These are phyloP conservation scores for Populus tomentosa DNA, from an alignment of 441 rosid genomes.

Conservation along the genomic window DNA sequence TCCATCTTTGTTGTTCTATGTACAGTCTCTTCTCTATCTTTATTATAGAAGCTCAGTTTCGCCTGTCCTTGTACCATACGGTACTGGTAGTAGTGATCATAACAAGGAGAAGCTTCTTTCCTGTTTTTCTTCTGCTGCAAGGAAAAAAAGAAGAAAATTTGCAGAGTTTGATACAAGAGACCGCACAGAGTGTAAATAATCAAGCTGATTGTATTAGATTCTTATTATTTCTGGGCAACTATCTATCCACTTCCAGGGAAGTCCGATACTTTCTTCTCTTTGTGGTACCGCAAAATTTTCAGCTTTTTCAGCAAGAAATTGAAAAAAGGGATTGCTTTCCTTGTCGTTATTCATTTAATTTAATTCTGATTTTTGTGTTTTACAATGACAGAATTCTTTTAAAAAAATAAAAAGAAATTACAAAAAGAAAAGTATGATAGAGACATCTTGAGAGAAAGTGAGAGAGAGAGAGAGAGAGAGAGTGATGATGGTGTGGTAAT, in stretches of 20 bases:
- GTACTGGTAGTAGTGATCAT: background rate
- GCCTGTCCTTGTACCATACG: background rate
- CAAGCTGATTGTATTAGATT: constrained; percentile 3
- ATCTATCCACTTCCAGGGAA: constrained; percentile 14
- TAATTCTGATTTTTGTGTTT: too few relatives aligned
- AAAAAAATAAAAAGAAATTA: too few relatives aligned
- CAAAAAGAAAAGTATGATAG: too few relatives aligned
- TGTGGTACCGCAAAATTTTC: constrained; percentile 6
- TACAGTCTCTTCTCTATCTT: constrained; percentile 17
- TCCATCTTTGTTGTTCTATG: constrained; percentile 5
- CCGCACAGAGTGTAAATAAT: constrained; percentile 6
- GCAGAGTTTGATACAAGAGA: background rate
- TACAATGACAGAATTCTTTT: too few relatives aligned
- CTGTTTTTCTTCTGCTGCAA: background rate
- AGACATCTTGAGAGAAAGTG: too few relatives aligned
- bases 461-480: too few relatives aligned
- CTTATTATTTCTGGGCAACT: background rate
- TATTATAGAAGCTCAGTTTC: constrained; percentile 1
- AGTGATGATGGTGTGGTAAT: too few relatives aligned
- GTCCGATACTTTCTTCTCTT: background rate
- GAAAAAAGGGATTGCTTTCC: background rate
- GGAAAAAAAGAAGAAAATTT: background rate
- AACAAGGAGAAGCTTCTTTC: background rate
- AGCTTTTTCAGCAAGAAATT: background rate
- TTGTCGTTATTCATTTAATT: too few relatives aligned